Conservation (phyloP, 257 asterid species). For the Linaria vulgaris region DNA sequence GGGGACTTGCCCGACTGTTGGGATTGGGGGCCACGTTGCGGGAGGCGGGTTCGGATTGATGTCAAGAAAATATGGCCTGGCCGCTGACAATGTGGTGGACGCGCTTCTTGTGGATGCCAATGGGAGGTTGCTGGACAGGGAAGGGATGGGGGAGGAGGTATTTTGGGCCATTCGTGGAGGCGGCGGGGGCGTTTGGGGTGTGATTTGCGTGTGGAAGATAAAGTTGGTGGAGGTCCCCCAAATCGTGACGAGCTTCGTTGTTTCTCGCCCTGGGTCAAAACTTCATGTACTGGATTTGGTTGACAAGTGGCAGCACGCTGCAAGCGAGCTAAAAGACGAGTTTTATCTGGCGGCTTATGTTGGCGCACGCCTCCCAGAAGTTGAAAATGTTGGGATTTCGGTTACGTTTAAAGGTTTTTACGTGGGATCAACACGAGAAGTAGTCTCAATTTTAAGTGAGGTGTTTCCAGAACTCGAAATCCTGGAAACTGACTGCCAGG, state of each 20-base stretch:
- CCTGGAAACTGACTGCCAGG: slow-evolving; percentile 37
- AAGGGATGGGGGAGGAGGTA: slow-evolving; percentile 77
- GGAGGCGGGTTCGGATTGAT: slow-evolving; percentile 78
- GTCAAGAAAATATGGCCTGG: slow-evolving; percentile 68
- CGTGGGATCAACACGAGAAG: slow-evolving; percentile 43
- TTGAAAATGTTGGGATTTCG: slow-evolving; percentile 33
- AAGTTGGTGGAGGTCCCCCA: slow-evolving; percentile 38
- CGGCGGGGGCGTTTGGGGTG: slow-evolving; percentile 76
- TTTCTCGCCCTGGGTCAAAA: slow-evolving; percentile 45
- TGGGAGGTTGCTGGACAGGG: slow-evolving; percentile 53
- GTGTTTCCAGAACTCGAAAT: slow-evolving; percentile 47
- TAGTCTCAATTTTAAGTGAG: slow-evolving; percentile 28
- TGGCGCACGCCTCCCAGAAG: slow-evolving; percentile 48
- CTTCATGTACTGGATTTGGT: slow-evolving; percentile 29
- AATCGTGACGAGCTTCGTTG: slow-evolving; percentile 40
- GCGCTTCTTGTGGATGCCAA: slow-evolving; percentile 51
- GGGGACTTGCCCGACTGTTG: slow-evolving; percentile 80
- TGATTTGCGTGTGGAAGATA: slow-evolving; percentile 69
- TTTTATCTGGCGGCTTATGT: slow-evolving; percentile 53
- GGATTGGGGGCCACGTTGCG: slow-evolving; percentile 66
- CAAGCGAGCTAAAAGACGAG: slow-evolving; percentile 42
- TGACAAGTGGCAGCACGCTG: slow-evolving; percentile 60
- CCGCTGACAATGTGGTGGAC: slow-evolving; percentile 76
- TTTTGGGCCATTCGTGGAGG: slow-evolving; percentile 91
- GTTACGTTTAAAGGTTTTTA: slow-evolving; percentile 65